Evolutionary conservation across 371 early-diverging fungal genomes (phyloP), one percentile per base, ranked within the genome.

Genomic region (Entomophthora muscae): DNA sequence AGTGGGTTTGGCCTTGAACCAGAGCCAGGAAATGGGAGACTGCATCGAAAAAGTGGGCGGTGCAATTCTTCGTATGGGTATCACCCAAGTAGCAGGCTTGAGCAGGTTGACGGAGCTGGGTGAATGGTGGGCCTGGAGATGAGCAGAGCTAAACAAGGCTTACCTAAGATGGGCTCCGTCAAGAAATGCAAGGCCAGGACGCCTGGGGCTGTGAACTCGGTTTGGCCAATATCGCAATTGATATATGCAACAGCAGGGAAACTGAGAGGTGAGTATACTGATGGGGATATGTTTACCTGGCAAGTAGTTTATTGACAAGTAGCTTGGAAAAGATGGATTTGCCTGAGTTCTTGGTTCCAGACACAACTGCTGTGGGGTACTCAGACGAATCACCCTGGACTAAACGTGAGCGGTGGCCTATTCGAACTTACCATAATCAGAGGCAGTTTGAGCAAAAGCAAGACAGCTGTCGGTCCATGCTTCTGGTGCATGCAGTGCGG

Each of bases 201-300:
- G 1, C 90, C 89, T 0, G 78, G 59, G n/a, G 88, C 83, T 0
- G 88, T 81, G 63, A 88, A 84, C 68, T 88, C 89, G 7, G 83
- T 76, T 65, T 91, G 91, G 1, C 91, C 91, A 23, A 86, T 62
- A 68, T 91, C 91, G 33, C 85, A 81, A 65, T 91, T 90, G 22
- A 91, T 68, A 67, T 76, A 89, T 0, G 88, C 89, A 21, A 88
- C 82, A 51, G 67, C 64, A 3, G 64, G 64, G 63, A 75, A 74
- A n/a, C n/a, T n/a, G n/a, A n/a, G n/a, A n/a, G n/a, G n/a, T n/a
- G n/a, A n/a, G n/a, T n/a, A n/a, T n/a, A n/a, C n/a, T n/a, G n/a
- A n/a, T n/a, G n/a, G n/a, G n/a, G n/a, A n/a, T n/a, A n/a, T n/a
- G n/a, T n/a, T n/a, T n/a, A n/a, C 26, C 79, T 81, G 56, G 42